Evolutionary conservation across 2,329 filamentous ascomycete genomes (phyloP).

Genomic region (Pestalotiopsis sp.): DNA sequence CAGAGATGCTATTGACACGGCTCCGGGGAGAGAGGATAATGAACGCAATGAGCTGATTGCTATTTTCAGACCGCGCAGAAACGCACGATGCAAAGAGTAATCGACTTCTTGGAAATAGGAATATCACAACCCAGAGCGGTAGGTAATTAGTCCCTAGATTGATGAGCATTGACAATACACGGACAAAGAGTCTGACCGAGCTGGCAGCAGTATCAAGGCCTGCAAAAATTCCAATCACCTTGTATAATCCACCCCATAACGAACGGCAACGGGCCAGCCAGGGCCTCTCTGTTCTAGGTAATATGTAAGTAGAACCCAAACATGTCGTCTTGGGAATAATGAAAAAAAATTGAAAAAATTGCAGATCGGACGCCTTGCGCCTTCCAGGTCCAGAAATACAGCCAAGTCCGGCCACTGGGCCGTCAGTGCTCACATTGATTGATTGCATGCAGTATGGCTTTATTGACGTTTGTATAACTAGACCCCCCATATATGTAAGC

Average conservation of each 20-base stretch:
- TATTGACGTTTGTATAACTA: background rate
- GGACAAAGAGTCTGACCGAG: background rate
- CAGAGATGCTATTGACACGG: background rate
- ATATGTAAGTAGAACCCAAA: background rate
- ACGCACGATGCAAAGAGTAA: background rate
- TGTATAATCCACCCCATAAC: background rate
- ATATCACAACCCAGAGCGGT: slow-evolving; percentile 7
- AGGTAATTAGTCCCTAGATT: background rate
- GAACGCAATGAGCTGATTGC: background rate
- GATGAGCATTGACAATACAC: background rate
- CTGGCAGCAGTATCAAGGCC: background rate
- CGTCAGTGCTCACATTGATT: background rate
- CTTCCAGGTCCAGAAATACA: background rate
- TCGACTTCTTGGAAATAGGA: background rate
- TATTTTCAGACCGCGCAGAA: background rate
- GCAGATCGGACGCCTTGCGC: background rate
- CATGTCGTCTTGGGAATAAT: background rate
- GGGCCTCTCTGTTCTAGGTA: background rate
- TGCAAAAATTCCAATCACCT: background rate
- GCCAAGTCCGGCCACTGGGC: background rate
- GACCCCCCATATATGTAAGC: background rate
- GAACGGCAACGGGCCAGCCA: background rate
- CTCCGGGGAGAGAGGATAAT: background rate
- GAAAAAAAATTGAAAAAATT: background rate
- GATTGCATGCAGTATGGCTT: no score